These are phyloP conservation scores for Pelargonium nanum DNA, from an alignment of 345 rosid species.

Conservation along the genomic window DNA sequence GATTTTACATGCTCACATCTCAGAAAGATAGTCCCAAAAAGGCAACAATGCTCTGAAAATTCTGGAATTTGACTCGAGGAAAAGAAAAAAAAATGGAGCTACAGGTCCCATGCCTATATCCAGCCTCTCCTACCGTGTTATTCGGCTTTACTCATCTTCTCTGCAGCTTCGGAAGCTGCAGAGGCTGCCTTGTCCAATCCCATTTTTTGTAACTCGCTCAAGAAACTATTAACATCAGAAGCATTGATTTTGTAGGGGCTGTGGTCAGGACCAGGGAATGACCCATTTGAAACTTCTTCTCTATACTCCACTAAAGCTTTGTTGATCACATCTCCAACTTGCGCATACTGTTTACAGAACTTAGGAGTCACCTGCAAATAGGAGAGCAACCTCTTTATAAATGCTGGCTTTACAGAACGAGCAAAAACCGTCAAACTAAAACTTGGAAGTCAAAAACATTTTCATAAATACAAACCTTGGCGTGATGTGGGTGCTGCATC, in stretches of 20 bases:
- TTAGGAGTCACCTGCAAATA: slow-evolving; percentile 68
- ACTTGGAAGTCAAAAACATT: too few relatives aligned
- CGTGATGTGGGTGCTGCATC: slow-evolving; percentile 96
- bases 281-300: slow-evolving; percentile 57
- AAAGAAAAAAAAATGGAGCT: too few relatives aligned
- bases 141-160: slow-evolving; percentile 18
- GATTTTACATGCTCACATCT: too few relatives aligned
- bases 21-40: too few relatives aligned
- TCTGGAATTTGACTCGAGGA: too few relatives aligned
- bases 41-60: too few relatives aligned
- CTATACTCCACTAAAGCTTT: slow-evolving; percentile 63
- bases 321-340: slow-evolving; percentile 66
- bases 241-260: slow-evolving; percentile 63
- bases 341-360: slow-evolving; percentile 75
- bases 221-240: slow-evolving; percentile 48
- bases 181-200: slow-evolving; percentile 69
- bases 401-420: not conserved
- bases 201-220: slow-evolving; percentile 53
- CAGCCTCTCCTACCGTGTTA: not conserved
- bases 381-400: not conserved
- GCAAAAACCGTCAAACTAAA: not conserved
- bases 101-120: too few relatives aligned
- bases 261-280: slow-evolving; percentile 66
- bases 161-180: slow-evolving; percentile 52
- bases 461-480: slow-evolving; percentile 45